Conservation (phyloP, 176 grass and related monocot species). For the Leersia perrieri region DNA sequence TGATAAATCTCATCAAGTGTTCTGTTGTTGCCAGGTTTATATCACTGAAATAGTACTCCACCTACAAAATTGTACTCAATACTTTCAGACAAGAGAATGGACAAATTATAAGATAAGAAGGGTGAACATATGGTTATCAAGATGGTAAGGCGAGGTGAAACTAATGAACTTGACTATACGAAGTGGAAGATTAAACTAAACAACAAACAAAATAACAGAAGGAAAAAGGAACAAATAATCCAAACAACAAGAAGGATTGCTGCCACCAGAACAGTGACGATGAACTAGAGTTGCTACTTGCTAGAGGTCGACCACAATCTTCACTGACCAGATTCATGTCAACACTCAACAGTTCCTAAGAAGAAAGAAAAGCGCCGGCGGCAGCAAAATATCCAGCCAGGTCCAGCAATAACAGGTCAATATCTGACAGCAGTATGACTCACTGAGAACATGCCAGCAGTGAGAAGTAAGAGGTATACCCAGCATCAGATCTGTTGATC, state of each 20-base stretch:
- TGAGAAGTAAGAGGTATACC: not conserved
- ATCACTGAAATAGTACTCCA: slow-evolving; percentile 98
- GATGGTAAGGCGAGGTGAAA: not conserved
- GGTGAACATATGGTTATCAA: not conserved
- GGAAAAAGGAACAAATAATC: not conserved
- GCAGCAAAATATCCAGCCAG: not conserved
- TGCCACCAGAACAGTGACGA: not conserved
- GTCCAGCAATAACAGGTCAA: not conserved
- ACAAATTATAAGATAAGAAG: not conserved
- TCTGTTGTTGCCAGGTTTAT: slow-evolving; percentile 89
- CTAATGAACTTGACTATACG: not conserved
- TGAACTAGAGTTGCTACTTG: not conserved
- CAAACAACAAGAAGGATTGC: not conserved
- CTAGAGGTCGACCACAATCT: too few species aligned
- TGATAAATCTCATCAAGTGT: slow-evolving; percentile 96
- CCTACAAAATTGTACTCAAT: slow-evolving; percentile 49
- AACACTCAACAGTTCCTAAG: too few species aligned
- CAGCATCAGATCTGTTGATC: not conserved
- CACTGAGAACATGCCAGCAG: not conserved
- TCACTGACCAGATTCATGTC: too few species aligned
- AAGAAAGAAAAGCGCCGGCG: too few species aligned
- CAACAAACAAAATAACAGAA: not conserved
- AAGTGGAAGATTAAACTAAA: not conserved
- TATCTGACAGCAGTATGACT: not conserved
- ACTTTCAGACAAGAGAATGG: not conserved